Base-by-base conservation (phyloP, 2,329 filamentous ascomycete species). In the Stemphylium vesicarium region DNA sequence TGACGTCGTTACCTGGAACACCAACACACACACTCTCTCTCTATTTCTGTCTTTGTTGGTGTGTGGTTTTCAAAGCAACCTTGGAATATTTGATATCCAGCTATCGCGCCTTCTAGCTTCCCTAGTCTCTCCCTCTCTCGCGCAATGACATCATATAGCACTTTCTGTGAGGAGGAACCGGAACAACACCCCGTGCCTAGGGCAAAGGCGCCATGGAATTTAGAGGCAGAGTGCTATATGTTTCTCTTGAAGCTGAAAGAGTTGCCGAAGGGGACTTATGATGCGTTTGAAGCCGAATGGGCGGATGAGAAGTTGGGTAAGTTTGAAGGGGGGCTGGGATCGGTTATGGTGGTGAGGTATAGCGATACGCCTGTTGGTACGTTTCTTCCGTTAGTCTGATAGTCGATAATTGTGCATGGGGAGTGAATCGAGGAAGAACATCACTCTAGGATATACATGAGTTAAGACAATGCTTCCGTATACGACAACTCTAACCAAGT, bases 331-430 rank as follows among this genome's bases (percentile, higher is more conserved):
- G 71, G 71, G 0, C 33, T 73, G 42, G 70, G 70, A 1, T 53
- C 60, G 4, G 62, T 71, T 11, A 64, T 70, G 53, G 52, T 73
- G 38, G 59, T 73, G 4, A 60, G 71, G 45, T 73, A 74, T 56
- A 57, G 24, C 20, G 62, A 67, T 45, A 74, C 70, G 29, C 65
- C 70, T 50, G 69, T 71, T 50, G 68, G 71, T 73, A 65, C 32
- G 68, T 71, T 26, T 37, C 9, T 11, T n/a, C 20, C 11, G 18
- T 37, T 2, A 24, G 7, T 24, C 2, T 24, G 6, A 24, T 6
- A 5, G 6, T 7, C 7, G 4, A 6, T 24, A 8, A 6, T 2
- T 39, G 12, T 31, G 33, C n/a, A 2, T 3, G 33, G 6, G 3
- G 3, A 16, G 18, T 16, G 15, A 7, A 36, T 36, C 5, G 4